phyloP scores from a whole-genome alignment of 1,284 basidiomycete genomes.

The Abortiporus biennis region DNA sequence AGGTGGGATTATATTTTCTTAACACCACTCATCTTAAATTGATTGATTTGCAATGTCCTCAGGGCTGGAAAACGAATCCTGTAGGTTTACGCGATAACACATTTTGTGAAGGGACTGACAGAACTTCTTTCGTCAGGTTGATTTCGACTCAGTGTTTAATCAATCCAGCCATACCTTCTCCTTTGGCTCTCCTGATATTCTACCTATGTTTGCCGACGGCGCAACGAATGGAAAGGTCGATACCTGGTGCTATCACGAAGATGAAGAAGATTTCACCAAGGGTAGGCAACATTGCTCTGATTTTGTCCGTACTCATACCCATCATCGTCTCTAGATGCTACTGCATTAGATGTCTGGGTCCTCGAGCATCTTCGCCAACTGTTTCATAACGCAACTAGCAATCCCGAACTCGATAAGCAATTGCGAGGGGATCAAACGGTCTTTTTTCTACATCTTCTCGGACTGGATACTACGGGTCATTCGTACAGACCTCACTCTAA shows the following conservation, averaged over 20 bases:
- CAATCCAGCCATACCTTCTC: conserved; percentile 76
- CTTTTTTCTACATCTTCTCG: conserved; percentile 83
- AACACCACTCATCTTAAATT: neutral
- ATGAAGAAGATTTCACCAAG: conserved; percentile 83
- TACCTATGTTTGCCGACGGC: conserved; percentile 83
- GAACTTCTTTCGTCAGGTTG: no score
- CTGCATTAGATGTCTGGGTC: conserved; percentile 77
- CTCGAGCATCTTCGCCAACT: conserved; percentile 58
- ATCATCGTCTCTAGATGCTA: conserved; percentile 52
- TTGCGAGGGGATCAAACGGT: conserved; percentile 57
- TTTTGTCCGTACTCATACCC: neutral
- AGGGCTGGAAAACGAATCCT: conserved; percentile 91
- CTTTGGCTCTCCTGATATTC: conserved; percentile 86
- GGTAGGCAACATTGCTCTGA: conserved; percentile 30
- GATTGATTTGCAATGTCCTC: neutral
- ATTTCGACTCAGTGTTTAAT: conserved; percentile 90
- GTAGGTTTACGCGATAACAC: conserved; percentile 35
- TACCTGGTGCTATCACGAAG: conserved; percentile 75
- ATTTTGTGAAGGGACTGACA: no score
- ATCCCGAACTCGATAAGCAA: conserved; percentile 41
- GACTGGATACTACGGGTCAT: conserved; percentile 86
- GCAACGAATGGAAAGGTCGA: conserved; percentile 67
- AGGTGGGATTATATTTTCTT: conserved; percentile 48
- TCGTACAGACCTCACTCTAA: conserved; percentile 81
- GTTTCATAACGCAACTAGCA: conserved; percentile 55